Evolutionary conservation across 1,139 yeast species (phyloP), one percentile per base, ranked within the genome.

Genomic region (Hyphopichia pseudoburtonii): DNA sequence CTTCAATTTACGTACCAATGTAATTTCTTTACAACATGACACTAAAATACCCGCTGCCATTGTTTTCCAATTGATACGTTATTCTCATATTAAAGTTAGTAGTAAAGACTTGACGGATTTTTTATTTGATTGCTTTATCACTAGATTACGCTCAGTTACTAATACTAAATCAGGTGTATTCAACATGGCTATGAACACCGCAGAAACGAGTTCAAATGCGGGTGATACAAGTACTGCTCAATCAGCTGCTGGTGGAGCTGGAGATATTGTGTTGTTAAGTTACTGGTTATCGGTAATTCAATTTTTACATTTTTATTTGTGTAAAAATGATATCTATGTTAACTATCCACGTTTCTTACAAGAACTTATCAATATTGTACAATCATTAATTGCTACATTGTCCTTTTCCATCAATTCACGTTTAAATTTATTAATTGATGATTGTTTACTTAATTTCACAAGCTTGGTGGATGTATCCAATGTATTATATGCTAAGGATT

Each of bases 271-370:
- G 8, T 57, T 74, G 26, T 71, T 82, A 40, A 81, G 90, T 44
- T 84, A 83, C 52, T 84, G 92, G 90, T 68, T 85, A 28, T 76
- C 88, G 4, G 79, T 79, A 10, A 54, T 82, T 30, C 85, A 83
- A 45, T 82, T 80, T 48, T 57, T 85, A 38, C 84, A 80, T 52
- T 84, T 79, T 52, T 84, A 82, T 54, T 56, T 84, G 27, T 59
- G 73, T 36, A 76, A 81, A 44, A 82, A 76, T 47, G 75, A 70
- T 7, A 68, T 82, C 36, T 80, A 80, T 55, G 50, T 57, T 17
- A 62, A 62, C 32, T 75, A 80, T 47, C 87, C 89, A 2, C 55
- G 62, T 21, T 65, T 82, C 27, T 56, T 84, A 35, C 88, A 82
- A 51, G 86, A 82, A 42, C 39, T 84, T 25, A 65, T 81, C 15